Evolutionary conservation across 108 stramenopile species (phyloP).

Genomic region (Bacterosira constricta): DNA sequence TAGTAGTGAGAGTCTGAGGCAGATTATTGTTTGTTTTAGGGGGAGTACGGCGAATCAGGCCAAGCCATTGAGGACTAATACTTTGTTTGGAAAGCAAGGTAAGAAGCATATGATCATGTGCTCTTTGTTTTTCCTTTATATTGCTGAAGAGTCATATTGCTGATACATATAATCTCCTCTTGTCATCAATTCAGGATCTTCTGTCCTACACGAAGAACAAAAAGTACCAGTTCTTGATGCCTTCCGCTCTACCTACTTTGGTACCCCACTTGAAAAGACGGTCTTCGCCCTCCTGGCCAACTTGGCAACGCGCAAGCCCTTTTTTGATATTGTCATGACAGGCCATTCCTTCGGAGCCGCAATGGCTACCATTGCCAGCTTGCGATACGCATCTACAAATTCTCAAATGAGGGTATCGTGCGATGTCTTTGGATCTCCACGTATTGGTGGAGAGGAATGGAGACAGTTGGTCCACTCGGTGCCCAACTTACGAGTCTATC

Average conservation of each 20-base stretch:
- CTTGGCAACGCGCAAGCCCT: conserved; percentile 71
- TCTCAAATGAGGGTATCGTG: conserved; percentile 63
- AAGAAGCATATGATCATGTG: not conserved
- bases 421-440: conserved; percentile 64
- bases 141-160: not conserved
- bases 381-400: conserved; percentile 61
- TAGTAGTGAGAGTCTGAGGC: conserved; percentile 58
- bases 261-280: conserved; percentile 54
- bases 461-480: conserved; percentile 64
- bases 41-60: conserved; percentile 70
- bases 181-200: conserved; percentile 9
- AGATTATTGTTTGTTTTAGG: conserved; percentile 74
- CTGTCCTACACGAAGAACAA: conserved; percentile 37
- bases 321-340: conserved; percentile 77
- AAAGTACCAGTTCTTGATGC: conserved; percentile 37
- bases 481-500: conserved; percentile 71
- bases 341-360: conserved; percentile 77
- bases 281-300: conserved; percentile 65
- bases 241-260: conserved; percentile 49
- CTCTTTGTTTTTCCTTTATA: not conserved
- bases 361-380: conserved; percentile 66
- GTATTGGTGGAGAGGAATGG: conserved; percentile 68
- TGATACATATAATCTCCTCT: not conserved
- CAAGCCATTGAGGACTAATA: conserved; percentile 47
- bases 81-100: conserved; percentile 44